Evolutionary conservation across 306 rosid species (phyloP).

Genomic region (Lathyrus sativus): DNA sequence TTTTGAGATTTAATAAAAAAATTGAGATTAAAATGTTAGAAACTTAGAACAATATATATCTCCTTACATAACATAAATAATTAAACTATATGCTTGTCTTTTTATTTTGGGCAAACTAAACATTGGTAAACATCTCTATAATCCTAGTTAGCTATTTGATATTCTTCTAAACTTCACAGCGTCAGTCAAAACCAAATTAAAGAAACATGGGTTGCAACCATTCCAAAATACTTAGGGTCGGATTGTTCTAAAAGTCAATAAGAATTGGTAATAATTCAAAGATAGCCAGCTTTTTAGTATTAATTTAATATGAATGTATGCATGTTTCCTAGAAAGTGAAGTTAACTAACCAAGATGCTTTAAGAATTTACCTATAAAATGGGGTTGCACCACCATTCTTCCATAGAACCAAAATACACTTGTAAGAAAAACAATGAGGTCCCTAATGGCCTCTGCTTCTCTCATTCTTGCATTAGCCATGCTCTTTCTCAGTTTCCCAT

Average conservation of each 20-base stretch:
- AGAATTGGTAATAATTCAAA: constrained; percentile 9
- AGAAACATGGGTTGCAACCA: background rate
- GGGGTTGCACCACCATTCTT: background rate
- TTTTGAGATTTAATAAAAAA: background rate
- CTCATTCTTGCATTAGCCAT: constrained; percentile 48
- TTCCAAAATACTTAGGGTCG: constrained; percentile 28
- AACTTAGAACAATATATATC: background rate
- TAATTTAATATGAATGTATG: background rate
- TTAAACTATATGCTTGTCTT: constrained; percentile 6
- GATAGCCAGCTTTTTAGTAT: background rate
- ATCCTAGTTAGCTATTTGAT: constrained; percentile 6
- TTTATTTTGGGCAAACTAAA: background rate
- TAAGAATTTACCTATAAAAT: constrained; percentile 38
- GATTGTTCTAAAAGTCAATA: constrained; percentile 23
- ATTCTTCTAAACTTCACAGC: background rate
- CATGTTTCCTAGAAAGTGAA: constrained; percentile 34
- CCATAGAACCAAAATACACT: constrained; percentile 30
- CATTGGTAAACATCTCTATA: background rate
- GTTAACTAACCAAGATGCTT: background rate
- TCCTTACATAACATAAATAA: background rate
- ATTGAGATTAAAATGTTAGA: background rate
- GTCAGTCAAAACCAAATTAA: constrained; percentile 18
- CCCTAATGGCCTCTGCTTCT: constrained; percentile 40
- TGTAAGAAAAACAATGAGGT: constrained; percentile 49
- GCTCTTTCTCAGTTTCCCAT: constrained; percentile 28